phyloP scores from a whole-genome alignment of 148 eudicot species.

The Beta vulgaris region DNA sequence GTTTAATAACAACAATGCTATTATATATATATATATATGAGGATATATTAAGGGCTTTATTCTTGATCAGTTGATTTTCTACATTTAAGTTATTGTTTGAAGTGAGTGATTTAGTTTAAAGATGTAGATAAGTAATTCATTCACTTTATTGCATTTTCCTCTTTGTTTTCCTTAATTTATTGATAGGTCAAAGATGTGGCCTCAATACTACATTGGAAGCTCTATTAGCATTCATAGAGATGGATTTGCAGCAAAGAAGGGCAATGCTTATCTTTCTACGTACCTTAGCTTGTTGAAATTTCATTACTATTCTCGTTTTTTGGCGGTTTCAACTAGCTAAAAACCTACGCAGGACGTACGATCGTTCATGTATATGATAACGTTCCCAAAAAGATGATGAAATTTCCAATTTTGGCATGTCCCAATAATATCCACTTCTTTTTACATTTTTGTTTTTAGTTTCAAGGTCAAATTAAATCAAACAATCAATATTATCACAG shows the following conservation, averaged over 20 bases:
- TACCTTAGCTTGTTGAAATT: not conserved
- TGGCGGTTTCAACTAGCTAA: not conserved
- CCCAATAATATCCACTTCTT: not conserved
- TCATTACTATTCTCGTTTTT: not conserved
- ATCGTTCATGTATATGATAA: not conserved
- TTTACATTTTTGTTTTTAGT: not conserved
- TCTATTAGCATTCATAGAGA: constrained; percentile 38
- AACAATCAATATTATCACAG: no score
- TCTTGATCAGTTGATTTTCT: not conserved
- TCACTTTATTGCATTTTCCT: constrained; percentile 36
- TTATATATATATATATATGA: not conserved
- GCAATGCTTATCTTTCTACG: not conserved
- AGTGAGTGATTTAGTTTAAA: not conserved
- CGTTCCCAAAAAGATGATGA: not conserved
- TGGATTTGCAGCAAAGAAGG: constrained; percentile 26
- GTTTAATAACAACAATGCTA: not conserved
- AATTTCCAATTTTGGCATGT: not conserved
- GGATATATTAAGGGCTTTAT: constrained; percentile 13
- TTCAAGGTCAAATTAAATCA: not conserved
- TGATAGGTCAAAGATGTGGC: constrained; percentile 92
- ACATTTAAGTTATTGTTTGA: not conserved
- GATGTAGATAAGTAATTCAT: constrained; percentile 16
- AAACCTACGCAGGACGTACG: not conserved
- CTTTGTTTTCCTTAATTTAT: constrained; percentile 28
- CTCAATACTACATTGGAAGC: constrained; percentile 85